These are phyloP conservation scores for Zygoascus hellenicus DNA, from an alignment of 1,139 yeast species.

Conservation along the genomic window DNA sequence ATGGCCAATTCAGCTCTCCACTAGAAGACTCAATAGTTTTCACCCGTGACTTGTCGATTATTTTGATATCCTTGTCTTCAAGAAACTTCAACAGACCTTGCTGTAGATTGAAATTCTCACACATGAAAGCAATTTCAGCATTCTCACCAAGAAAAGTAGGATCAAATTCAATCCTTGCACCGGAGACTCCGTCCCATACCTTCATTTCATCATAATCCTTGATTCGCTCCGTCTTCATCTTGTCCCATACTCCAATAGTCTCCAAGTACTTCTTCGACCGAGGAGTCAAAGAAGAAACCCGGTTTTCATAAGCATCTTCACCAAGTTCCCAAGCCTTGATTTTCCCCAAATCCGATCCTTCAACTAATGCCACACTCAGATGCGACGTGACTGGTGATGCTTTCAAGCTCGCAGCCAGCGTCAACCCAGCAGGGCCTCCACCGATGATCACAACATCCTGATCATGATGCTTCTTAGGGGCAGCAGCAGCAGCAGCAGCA, in stretches of 20 bases:
- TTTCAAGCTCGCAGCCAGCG: slow-evolving; percentile 72
- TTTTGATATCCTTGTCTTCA: slow-evolving; percentile 35
- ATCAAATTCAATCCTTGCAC: slow-evolving; percentile 68
- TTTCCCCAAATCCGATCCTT: slow-evolving; percentile 55
- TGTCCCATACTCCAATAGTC: slow-evolving; percentile 70
- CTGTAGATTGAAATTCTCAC: slow-evolving; percentile 82
- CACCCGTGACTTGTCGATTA: slow-evolving; percentile 65
- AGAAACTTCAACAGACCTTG: slow-evolving; percentile 55
- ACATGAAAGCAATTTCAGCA: slow-evolving; percentile 65
- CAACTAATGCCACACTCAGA: slow-evolving; percentile 64
- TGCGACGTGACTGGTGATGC: slow-evolving; percentile 56
- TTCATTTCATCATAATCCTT: slow-evolving; percentile 74
- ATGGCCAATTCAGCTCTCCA: slow-evolving; percentile 64
- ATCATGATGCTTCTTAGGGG: background rate
- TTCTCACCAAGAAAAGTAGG: slow-evolving; percentile 36
- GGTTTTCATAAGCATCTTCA: slow-evolving; percentile 53
- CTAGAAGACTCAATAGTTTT: slow-evolving; percentile 28
- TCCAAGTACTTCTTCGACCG: slow-evolving; percentile 62
- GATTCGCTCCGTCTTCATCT: slow-evolving; percentile 60
- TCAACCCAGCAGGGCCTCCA: slow-evolving; percentile 96
- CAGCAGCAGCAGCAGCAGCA: too few species aligned
- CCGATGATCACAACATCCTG: slow-evolving; percentile 84
- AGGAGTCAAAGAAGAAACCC: slow-evolving; percentile 85
- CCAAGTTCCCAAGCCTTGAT: slow-evolving; percentile 57
- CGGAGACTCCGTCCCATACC: slow-evolving; percentile 80